Evolutionary conservation across 108 stramenopile genomes (phyloP).

Genomic region (Aureococcus anophagefferens): DNA sequence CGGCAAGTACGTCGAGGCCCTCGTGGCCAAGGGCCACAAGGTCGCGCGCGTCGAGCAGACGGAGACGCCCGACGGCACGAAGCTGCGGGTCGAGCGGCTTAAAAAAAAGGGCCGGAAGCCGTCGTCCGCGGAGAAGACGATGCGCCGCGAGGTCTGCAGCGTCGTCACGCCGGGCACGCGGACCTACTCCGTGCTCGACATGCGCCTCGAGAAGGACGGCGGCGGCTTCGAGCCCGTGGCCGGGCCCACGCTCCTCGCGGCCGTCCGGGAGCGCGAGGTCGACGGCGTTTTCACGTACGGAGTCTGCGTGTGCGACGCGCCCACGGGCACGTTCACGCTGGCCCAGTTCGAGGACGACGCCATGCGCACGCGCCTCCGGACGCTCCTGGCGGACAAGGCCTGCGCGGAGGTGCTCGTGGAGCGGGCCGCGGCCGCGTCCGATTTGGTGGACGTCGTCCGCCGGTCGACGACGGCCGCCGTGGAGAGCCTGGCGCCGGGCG

Average conservation of each 20-base stretch:
- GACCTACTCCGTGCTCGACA: slow-evolving; percentile 82
- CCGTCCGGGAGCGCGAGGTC: not conserved
- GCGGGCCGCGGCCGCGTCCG: slow-evolving; percentile 4
- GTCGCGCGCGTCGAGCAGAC: slow-evolving; percentile 98
- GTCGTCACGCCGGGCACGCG: slow-evolving; percentile 78
- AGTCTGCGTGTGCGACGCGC: slow-evolving; percentile 78
- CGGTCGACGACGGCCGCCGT: slow-evolving; percentile 27
- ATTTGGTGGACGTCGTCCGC: not conserved
- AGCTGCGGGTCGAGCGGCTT: slow-evolving; percentile 20
- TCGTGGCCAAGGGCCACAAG: slow-evolving; percentile 87
- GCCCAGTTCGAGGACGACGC: slow-evolving; percentile 95
- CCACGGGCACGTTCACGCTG: slow-evolving; percentile 67
- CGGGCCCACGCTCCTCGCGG: not conserved
- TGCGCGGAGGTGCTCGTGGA: slow-evolving; percentile 66
- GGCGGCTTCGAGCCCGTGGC: slow-evolving; percentile 4
- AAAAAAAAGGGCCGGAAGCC: slow-evolving; percentile 44
- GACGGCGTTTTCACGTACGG: slow-evolving; percentile 44
- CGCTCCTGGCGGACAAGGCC: slow-evolving; percentile 62
- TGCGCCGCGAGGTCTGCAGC: slow-evolving; percentile 86
- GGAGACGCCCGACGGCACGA: slow-evolving; percentile 77
- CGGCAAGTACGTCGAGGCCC: slow-evolving; percentile 62
- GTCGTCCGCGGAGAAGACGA: slow-evolving; percentile 61
- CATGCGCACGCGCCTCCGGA: slow-evolving; percentile 77
- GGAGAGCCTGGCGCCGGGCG: slow-evolving; percentile 30
- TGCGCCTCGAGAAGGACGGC: slow-evolving; percentile 31